These are phyloP conservation scores for Pseudomonodictys pantanalensis DNA, from an alignment of 495 filamentous ascomycete species.

Conservation along the genomic window DNA sequence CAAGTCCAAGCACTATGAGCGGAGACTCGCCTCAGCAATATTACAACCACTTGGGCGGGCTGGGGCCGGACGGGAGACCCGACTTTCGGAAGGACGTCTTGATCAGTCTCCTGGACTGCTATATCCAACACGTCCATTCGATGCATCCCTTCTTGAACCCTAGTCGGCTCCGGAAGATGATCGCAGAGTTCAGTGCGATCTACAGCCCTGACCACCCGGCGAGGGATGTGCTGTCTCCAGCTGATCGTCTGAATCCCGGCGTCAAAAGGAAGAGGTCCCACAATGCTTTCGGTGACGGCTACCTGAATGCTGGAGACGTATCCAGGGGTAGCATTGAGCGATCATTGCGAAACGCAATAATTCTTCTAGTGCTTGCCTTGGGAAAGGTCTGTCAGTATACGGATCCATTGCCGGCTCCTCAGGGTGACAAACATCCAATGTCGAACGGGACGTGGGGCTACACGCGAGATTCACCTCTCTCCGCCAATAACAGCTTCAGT, in stretches of 20 bases:
- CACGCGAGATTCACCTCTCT: conserved; percentile 28
- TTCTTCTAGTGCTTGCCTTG: conserved; percentile 78
- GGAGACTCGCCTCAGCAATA: conserved; percentile 1
- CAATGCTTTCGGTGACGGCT: conserved; percentile 21
- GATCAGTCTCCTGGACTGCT: conserved; percentile 63
- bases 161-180: conserved; percentile 46
- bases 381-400: conserved; percentile 75
- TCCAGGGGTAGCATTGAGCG: conserved; percentile 44
- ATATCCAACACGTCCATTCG: conserved; percentile 74
- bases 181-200: conserved; percentile 49
- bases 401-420: conserved; percentile 60
- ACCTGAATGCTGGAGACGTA: conserved; percentile 15
- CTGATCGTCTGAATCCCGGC: conserved; percentile 15
- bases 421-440: conserved; percentile 41
- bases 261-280: conserved; percentile 58
- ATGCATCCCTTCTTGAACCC: conserved; percentile 84
- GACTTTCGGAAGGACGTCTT: conserved; percentile 64
- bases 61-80: conserved; percentile 59
- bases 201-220: conserved; percentile 32
- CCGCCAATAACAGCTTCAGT: conserved; percentile 27
- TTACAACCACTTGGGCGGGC: conserved; percentile 42
- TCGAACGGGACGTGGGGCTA: not conserved
- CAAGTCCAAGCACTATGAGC: conserved; percentile 15
- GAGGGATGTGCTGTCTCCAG: conserved; percentile 22
- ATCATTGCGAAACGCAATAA: conserved; percentile 69